Base-by-base conservation (phyloP, 176 grass and related monocot species). In the Musa acuminata region DNA sequence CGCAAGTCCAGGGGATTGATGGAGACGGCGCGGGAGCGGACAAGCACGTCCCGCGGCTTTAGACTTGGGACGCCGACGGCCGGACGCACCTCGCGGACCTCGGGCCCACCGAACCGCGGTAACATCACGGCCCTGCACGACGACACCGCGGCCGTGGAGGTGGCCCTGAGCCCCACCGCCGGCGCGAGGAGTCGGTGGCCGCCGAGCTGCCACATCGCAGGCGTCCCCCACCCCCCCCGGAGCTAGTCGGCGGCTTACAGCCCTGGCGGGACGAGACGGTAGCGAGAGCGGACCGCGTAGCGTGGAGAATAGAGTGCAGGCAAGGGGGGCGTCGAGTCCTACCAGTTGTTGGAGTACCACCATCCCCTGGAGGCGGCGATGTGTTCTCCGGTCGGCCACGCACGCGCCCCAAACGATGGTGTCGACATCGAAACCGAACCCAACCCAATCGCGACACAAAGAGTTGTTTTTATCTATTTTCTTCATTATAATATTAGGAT, bases 1-100 rank as follows among this genome's bases (percentile, higher is more conserved):
- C 90, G 86, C 69, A 91, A 62, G 78, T 98, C 90, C 53, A 98
- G 75, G 8, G 94, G 94, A 82, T 98, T 98, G 77, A 98, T 87
- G 29, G 94, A 90, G 62, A 98, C 86, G 67, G 90, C 94, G 25
- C 94, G 90, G 19, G 94, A 66, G 73, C 88, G 86, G 35, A 98
- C 94, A 17, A 98, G 94, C 72, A 98, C 90, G 64, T 98, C 90
- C 68, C 75, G 69, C 1, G 90, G 80, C 77, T 89, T 98, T 84
- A 98, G 84, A 89, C 87, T 84, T 77, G 90, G 94, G 55, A 93
- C 86, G 49, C 77, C 22, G 66, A 93, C 77, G 17, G 78, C 86
- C 48, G 78, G 50, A 52, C 88, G 89, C 69, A 98, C 17, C 82
- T 93, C 86, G 52, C 93, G 87, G 77, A 98, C 94, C 60, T 98